Evolutionary conservation across 2,329 filamentous ascomycete genomes (phyloP), one percentile per base, ranked within the genome.

Genomic region (Xylariaceae sp.): DNA sequence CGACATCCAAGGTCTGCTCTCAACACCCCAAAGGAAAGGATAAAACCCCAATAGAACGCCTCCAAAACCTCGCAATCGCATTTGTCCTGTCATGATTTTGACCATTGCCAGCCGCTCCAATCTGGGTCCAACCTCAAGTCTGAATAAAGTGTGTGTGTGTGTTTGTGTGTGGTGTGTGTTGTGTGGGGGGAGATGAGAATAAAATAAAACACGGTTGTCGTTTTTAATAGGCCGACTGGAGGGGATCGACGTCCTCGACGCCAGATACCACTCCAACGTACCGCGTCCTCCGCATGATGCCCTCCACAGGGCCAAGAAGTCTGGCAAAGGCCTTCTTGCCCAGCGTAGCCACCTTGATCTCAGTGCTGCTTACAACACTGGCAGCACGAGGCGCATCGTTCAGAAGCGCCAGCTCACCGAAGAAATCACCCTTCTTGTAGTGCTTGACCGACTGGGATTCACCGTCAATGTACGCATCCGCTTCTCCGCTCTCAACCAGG

Each of bases 321-420:
- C 94, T 83, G 78, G 97, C 93, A 77, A 99, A 99, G 4, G 93
- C 94, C 68, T 91, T 90, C 76, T 97, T 96, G 66, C 92, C 92
- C 52, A 99, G 79, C 53, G 88, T 91, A 3, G 93, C 94, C 54
- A 97, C 90, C 78, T 97, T 97, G 72, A 96, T 89, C 64, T 96
- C 90, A 5, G 88, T 89, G 73, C 85, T 82, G 68, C 90, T 90
- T 51, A 95, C 79, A 55, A 99, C 86, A 67, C 89, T 96, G 54
- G 94, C 94, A 44, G 93, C 93, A 71, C 94, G 87, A 7, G 94
- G 94, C 57, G 91, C 90, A 71, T 99, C 93, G 67, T 97, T 95
- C 67, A 97, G 81, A 71, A 99, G 77, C 5, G 94, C 94, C 62
- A 99, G 80, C 76, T 99, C 94, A 63, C 94, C 94, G 76, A 99